Evolutionary conservation across 768 basidiomycete genomes (phyloP).

Genomic region (Paxillus ammoniavirescens): DNA sequence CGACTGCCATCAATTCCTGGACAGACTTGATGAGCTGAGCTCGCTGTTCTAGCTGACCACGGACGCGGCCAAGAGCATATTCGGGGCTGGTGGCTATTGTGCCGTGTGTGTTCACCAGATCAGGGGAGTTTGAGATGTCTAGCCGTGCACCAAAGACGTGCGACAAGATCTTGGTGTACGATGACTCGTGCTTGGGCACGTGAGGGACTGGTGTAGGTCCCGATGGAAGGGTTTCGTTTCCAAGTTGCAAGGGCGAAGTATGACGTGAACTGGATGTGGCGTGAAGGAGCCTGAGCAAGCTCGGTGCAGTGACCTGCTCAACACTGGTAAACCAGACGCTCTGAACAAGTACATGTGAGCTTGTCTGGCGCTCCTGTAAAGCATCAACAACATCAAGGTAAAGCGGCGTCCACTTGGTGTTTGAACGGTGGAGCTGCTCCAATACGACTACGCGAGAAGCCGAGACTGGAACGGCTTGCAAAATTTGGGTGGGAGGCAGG

Average conservation of each 20-base stretch:
- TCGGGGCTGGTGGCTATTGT: conserved; percentile 86
- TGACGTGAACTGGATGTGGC: conserved; percentile 36
- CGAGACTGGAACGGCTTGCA: conserved; percentile 58
- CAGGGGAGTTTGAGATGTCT: conserved; percentile 83
- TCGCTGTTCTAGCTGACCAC: conserved; percentile 79
- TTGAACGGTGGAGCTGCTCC: conserved; percentile 75
- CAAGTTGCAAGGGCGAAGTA: conserved; percentile 49
- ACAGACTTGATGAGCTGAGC: conserved; percentile 62
- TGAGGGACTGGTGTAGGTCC: conserved; percentile 43
- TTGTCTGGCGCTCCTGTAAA: conserved; percentile 56
- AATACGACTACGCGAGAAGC: conserved; percentile 72
- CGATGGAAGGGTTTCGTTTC: conserved; percentile 30
- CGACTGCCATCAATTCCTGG: conserved; percentile 59
- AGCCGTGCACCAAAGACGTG: conserved; percentile 79
- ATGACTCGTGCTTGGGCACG: conserved; percentile 86
- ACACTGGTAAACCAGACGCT: conserved; percentile 61
- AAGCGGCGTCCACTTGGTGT: conserved; percentile 84
- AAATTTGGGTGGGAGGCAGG: conserved; percentile 53
- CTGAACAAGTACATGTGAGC: conserved; percentile 53
- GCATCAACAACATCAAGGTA: conserved; percentile 80
- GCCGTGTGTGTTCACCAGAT: conserved; percentile 67
- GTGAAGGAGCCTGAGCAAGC: conserved; percentile 54
- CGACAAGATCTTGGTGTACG: conserved; percentile 86
- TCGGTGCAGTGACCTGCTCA: conserved; percentile 35
- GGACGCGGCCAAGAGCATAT: conserved; percentile 89